A percentile compares a stretch with the other conserved stretches of the same genome.
Evolutionary conservation across 805 yeast genomes (phyloP).

Genomic region (Candida nemodendra): DNA sequence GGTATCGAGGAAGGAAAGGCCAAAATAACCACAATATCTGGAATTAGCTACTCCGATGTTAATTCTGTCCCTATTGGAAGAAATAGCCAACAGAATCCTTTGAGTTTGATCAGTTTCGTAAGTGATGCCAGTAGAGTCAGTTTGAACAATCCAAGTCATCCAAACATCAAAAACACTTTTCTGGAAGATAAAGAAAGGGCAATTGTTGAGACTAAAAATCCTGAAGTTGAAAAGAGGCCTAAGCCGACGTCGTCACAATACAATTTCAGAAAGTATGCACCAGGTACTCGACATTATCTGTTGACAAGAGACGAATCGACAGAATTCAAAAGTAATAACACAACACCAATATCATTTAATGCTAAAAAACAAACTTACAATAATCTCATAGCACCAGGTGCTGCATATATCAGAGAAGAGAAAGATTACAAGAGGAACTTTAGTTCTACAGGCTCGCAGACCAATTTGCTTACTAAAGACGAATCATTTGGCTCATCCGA

Average conservation of each 20-base stretch:
- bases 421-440: conserved; percentile 6
- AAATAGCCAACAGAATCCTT: not conserved
- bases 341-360: not conserved
- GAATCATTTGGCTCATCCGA: conserved; percentile 3
- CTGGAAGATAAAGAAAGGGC: not conserved
- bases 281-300: conserved; percentile 18
- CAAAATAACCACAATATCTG: conserved; percentile 1
- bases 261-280: conserved; percentile 17
- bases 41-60: conserved; percentile 8
- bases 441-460: conserved; percentile 15
- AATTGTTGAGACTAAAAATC: not conserved
- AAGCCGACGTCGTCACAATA: conserved; percentile 7
- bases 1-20: conserved; percentile 5
- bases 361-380: conserved; percentile 1
- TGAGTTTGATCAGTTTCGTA: not conserved
- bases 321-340: not conserved
- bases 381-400: conserved; percentile 7
- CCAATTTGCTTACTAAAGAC: conserved; percentile 4
- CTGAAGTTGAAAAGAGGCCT: not conserved
- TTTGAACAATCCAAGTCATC: not conserved
- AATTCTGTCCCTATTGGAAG: not conserved
- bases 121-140: not conserved
- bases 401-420: conserved; percentile 6
- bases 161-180: not conserved
- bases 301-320: conserved; percentile 10